Evolutionary conservation across 805 yeast genomes (phyloP), one percentile per base, ranked within the genome.

Genomic region (Candida argentea): DNA sequence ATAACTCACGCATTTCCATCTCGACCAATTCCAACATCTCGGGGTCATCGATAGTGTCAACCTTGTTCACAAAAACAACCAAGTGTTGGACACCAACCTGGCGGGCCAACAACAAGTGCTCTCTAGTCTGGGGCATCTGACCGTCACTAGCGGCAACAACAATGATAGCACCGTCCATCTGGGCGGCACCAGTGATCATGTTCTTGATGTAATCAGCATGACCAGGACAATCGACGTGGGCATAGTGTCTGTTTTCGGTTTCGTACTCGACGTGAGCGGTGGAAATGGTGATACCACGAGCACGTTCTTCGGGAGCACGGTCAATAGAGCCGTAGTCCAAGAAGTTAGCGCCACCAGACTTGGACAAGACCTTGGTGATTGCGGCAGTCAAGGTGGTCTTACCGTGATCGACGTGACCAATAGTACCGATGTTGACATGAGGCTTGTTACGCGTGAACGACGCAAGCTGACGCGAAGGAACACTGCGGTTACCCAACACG

Each of bases 111-210:
- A 91, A 68, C 67, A 91, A 72, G 68, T 91, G 98, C 70, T 91
- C 98, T 70, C 97, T 84, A 46, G 98, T 91, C 70, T 91, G 98
- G 55, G 96, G 97, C 97, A 89, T 91, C 67, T 86, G 95, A 53
- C 98, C 98, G 55, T 91, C 98, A 33, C 95, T 70, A 39, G 98
- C 98, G 52, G 97, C 98, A 60, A 91, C 97, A 38, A 89, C 97
- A 66, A 89, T 89, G 48, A 89, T 87, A 44, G 96, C 97, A 71
- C 97, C 96, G 61, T 89, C 97, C 96, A 87, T 87, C 62, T 89
- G 95, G 49, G 97, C 95, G 50, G 97, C 96, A 78, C 97, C 97
- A 43, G 95, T 85, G 61, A 89, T 89, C 97, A 89, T 89, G 65
- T 89, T 89, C 71, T 89, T 89, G 65, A 89, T 89, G 66, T 87